Evolutionary conservation across 805 yeast species (phyloP).

Genomic region (Candida fluviatilis): DNA sequence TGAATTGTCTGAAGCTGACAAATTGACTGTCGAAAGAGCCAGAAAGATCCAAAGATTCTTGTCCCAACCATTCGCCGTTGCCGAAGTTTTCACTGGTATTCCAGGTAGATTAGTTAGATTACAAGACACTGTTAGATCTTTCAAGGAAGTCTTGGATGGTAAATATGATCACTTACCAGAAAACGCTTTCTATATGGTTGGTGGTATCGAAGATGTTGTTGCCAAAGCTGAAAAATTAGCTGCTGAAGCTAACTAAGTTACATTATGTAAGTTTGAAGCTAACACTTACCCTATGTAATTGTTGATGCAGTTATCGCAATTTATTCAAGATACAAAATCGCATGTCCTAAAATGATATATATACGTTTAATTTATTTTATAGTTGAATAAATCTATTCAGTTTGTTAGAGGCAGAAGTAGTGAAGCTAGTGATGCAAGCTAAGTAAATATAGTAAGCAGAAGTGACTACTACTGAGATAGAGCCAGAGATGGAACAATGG

Average conservation of each 20-base stretch:
- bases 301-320: background rate
- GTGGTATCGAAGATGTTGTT: conserved; percentile 97
- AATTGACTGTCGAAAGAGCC: conserved; percentile 99
- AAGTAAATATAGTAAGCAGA: too few species aligned
- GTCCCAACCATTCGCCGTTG: conserved; percentile 99
- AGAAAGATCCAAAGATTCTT: conserved; percentile 99
- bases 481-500: too few species aligned
- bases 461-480: too few species aligned
- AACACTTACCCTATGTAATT: background rate
- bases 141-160: conserved; percentile 97
- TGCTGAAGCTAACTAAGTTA: conserved; percentile 68
- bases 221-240: conserved; percentile 99
- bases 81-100: conserved; percentile 99
- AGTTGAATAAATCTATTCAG: conserved; percentile 4
- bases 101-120: conserved; percentile 96
- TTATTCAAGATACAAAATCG: conserved; percentile 3
- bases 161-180: conserved; percentile 99
- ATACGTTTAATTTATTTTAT: conserved; percentile 4
- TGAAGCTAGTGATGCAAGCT: background rate
- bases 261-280: conserved; percentile 1
- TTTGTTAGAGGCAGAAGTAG: conserved; percentile 1
- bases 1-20: conserved; percentile 97
- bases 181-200: conserved; percentile 99
- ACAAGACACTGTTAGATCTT: conserved; percentile 89
- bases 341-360: conserved; percentile 6